A percentile compares a stretch with the other conserved stretches of the same genome.
Evolutionary conservation across 108 stramenopile species (phyloP).

Genomic region (Nitzschia palea): DNA sequence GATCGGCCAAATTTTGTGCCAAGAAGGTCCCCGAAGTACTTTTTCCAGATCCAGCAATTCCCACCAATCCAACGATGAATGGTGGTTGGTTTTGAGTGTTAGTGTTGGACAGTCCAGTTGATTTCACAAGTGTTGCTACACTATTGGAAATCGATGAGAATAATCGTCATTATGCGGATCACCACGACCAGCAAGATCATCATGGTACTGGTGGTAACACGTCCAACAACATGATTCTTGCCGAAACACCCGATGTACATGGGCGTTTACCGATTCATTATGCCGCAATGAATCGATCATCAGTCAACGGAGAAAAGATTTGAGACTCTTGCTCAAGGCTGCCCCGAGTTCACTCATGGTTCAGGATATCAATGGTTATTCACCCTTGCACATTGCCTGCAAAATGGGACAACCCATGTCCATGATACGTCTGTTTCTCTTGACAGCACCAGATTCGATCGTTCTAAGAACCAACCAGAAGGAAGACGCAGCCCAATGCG

Average conservation of each 20-base stretch:
- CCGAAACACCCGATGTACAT: slow-evolving; percentile 36
- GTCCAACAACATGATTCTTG: not conserved
- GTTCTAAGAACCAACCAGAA: not conserved
- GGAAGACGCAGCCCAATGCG: not conserved
- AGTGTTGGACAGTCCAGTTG: too few relatives aligned
- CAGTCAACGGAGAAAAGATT: not conserved
- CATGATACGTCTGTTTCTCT: not conserved
- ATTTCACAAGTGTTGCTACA: not conserved
- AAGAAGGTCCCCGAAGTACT: slow-evolving; percentile 15
- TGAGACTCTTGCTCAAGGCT: not conserved
- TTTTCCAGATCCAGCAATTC: slow-evolving; percentile 37
- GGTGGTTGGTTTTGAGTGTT: too few relatives aligned
- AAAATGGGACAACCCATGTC: not conserved
- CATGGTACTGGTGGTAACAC: not conserved
- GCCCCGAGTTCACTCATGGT: not conserved
- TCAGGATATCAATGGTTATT: not conserved
- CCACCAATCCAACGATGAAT: slow-evolving; percentile 34
- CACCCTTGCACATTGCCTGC: not conserved
- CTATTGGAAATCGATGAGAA: not conserved
- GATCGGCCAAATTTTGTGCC: slow-evolving; percentile 2
- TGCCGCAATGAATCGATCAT: slow-evolving; percentile 21
- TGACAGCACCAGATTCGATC: not conserved
- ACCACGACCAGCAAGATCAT: too few relatives aligned
- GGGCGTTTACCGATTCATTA: slow-evolving; percentile 63
- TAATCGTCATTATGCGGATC: too few relatives aligned